Percentiles rank a stretch among this genome's conserved stretches.
Conservation (phyloP, 2,329 filamentous ascomycete genomes). For the Colletotrichum acutatum region DNA sequence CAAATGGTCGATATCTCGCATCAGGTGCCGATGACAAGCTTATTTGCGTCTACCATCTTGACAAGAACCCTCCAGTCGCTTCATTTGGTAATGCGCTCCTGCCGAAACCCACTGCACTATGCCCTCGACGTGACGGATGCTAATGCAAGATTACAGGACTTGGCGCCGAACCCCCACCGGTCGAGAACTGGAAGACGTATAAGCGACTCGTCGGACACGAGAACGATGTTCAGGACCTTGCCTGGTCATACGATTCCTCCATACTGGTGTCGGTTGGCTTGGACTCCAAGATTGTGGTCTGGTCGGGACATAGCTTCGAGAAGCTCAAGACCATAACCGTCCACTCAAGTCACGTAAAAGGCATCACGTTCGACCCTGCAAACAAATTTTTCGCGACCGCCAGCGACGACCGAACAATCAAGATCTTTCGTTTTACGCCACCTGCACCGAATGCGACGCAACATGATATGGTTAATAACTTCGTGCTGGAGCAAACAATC, state of each 20-base stretch:
- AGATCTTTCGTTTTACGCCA: constrained; percentile 94
- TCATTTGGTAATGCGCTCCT: constrained; percentile 74
- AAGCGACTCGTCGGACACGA: constrained; percentile 95
- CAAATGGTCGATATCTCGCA: constrained; percentile 93
- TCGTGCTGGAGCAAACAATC: constrained; percentile 93
- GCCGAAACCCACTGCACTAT: constrained; percentile 38
- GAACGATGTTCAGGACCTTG: constrained; percentile 97
- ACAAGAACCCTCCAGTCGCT: constrained; percentile 81
- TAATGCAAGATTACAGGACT: constrained; percentile 29
- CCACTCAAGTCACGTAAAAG: constrained; percentile 98
- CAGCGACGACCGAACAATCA: constrained; percentile 95
- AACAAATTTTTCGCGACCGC: constrained; percentile 99
- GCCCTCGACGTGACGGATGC: not conserved
- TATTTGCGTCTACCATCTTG: constrained; percentile 94
- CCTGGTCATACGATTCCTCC: constrained; percentile 96
- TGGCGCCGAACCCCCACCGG: constrained; percentile 78
- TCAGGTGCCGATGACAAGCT: constrained; percentile 99
- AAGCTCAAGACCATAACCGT: constrained; percentile 94
- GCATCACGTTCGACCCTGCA: constrained; percentile 97
- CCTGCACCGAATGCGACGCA: constrained; percentile 91
- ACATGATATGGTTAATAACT: constrained; percentile 97
- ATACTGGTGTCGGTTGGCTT: constrained; percentile 95
- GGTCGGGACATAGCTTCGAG: constrained; percentile 98
- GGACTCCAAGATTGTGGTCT: constrained; percentile 97
- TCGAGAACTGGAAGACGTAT: constrained; percentile 98